Percentiles rank a stretch among this genome's conserved stretches.
phyloP scores from a whole-genome alignment of 1,284 basidiomycete genomes.

The Cryptococcus sp. region DNA sequence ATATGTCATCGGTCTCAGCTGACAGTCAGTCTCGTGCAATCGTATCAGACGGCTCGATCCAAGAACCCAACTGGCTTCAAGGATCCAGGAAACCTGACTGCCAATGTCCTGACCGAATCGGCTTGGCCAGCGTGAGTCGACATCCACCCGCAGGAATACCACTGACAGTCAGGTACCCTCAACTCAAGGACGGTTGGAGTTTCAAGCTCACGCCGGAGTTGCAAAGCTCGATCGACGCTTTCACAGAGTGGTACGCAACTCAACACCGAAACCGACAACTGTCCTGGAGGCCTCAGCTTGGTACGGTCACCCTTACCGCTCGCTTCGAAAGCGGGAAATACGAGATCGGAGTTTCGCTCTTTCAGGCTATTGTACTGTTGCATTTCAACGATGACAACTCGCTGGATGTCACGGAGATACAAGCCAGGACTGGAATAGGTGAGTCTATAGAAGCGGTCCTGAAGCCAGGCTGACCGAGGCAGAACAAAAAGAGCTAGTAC shows the following conservation, averaged over 20 bases:
- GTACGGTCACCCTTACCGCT: slow-evolving; percentile 67
- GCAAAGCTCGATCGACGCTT: slow-evolving; percentile 62
- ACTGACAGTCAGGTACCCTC: slow-evolving; percentile 21
- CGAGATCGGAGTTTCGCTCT: slow-evolving; percentile 85
- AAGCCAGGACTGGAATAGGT: slow-evolving; percentile 71
- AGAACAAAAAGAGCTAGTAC: slow-evolving; percentile 71
- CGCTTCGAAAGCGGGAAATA: slow-evolving; percentile 67
- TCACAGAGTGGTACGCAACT: slow-evolving; percentile 64
- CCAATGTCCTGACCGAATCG: slow-evolving; percentile 55
- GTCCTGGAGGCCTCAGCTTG: slow-evolving; percentile 77
- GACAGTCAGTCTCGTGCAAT: slow-evolving; percentile 46
- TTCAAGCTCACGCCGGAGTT: slow-evolving; percentile 55
- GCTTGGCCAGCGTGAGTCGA: slow-evolving; percentile 54
- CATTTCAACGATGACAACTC: slow-evolving; percentile 70
- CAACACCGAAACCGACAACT: slow-evolving; percentile 70
- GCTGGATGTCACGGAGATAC: slow-evolving; percentile 65
- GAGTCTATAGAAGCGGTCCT: slow-evolving; percentile 26
- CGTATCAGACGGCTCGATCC: slow-evolving; percentile 47
- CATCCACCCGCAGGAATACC: too few relatives aligned
- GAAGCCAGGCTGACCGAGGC: not conserved
- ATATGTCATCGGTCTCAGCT: not conserved
- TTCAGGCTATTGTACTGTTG: slow-evolving; percentile 81
- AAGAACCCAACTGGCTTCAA: slow-evolving; percentile 43
- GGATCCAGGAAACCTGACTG: slow-evolving; percentile 49
- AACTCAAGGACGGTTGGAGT: slow-evolving; percentile 44